Base-by-base conservation (phyloP, 2,329 filamentous ascomycete genomes). In the Septoria petroselini region DNA sequence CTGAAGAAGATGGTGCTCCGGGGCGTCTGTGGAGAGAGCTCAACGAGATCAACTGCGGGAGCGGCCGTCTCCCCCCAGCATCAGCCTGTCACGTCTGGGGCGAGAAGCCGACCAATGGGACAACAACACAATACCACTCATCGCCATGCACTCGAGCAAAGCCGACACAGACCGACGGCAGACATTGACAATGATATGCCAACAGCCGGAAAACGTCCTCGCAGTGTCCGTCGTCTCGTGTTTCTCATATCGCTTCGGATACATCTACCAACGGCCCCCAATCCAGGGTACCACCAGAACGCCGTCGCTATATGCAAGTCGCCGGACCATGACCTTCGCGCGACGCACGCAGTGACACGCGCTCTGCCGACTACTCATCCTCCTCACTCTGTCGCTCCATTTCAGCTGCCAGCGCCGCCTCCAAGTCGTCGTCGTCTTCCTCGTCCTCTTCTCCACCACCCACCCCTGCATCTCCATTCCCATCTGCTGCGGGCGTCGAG, bases 351-450 rank as follows among this genome's bases (percentile, higher is more conserved):
- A 39, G 42, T 38, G 14, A 18, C 39, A 30, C n/a, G 3, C 43
- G 19, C 17, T 38, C 19, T 25, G n/a, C 17, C 11, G 19, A 30
- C 29, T 49, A 41, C 18, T 52, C 67, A 41, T 70, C 69, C 12
- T 70, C 69, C 17, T 70, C 60, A 11, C 51, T 59, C 41, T 62
- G 51, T 42, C 58, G 57, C 40, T 58, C 69, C 60, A 75, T 65
- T 54, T 73, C 75, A 3, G 70, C 73, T 53, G 71, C 71, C 51
- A 76, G 56, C 48, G 72, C 71, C n/a, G 80, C 78, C 65, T 84
- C 83, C 41, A 84, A 67, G 59, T 83, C 78, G 21, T 61, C 77
- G 23, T 65, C 70, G 18, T 69, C 70, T 2, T 64, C 70, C 21
- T 51, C 43, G n/a, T 1, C 14, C 14, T 59, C 55, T 7, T 60